phyloP scores from a whole-genome alignment of 331 rosid genomes.

The Arachis monticola region DNA sequence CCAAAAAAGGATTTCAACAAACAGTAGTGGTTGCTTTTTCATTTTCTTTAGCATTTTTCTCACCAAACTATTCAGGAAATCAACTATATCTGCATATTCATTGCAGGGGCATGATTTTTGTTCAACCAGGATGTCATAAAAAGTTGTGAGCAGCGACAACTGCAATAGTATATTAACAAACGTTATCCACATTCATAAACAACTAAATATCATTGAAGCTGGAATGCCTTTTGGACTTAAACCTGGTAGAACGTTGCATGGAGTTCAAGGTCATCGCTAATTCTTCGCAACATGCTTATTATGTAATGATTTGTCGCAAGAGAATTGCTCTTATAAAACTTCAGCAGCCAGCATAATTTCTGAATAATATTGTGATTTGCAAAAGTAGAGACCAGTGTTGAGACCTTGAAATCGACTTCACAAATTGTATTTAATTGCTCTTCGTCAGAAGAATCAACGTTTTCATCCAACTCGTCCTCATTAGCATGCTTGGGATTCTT shows the following conservation, averaged over 20 bases:
- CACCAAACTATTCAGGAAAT: conserved; percentile 69
- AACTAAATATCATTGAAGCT: conserved; percentile 31
- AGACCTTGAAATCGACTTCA: conserved; percentile 90
- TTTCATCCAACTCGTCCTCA: conserved; percentile 51
- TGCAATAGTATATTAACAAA: conserved; percentile 51
- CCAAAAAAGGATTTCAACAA: conserved; percentile 92
- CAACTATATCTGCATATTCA: conserved; percentile 64
- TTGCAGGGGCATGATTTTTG: conserved; percentile 73
- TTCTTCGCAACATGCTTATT: conserved; percentile 69
- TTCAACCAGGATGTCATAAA: conserved; percentile 76
- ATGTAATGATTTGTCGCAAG: conserved; percentile 76
- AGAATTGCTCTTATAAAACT: conserved; percentile 90
- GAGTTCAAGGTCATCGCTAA: conserved; percentile 80
- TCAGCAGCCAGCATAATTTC: conserved; percentile 91
- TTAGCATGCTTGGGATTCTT: conserved; percentile 47
- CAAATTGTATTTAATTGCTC: conserved; percentile 62
- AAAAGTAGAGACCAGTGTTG: conserved; percentile 75
- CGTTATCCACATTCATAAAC: conserved; percentile 32
- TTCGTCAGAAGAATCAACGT: conserved; percentile 69
- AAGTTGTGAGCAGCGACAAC: conserved; percentile 81
- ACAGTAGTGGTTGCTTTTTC: conserved; percentile 88
- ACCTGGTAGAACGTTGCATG: conserved; percentile 98
- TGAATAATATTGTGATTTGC: conserved; percentile 75
- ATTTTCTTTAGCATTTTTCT: conserved; percentile 86
- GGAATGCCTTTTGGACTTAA: conserved; percentile 34